These are phyloP conservation scores for Chlorella sp. DNA, from an alignment of 139 green algal species.

Conservation along the genomic window DNA sequence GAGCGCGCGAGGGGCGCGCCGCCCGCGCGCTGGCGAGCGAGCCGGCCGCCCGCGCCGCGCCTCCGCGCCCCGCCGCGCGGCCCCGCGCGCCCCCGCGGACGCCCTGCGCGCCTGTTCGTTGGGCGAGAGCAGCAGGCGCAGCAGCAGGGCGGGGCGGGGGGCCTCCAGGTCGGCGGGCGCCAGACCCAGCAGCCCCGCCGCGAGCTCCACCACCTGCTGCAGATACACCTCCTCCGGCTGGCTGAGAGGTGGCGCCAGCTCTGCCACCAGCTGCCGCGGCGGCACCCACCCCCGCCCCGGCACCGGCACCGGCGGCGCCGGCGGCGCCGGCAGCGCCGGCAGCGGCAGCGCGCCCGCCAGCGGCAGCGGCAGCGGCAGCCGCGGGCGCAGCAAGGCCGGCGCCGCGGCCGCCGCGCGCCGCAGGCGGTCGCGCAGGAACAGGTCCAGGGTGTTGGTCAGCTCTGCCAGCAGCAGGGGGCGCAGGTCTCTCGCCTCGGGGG, in stretches of 20 bases:
- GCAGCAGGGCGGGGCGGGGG: slow-evolving; percentile 35
- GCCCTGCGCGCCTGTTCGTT: slow-evolving; percentile 42
- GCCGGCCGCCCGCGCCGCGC: no score
- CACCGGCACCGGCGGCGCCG: slow-evolving; percentile 58
- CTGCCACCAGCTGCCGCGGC: slow-evolving; percentile 47
- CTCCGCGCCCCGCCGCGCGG: no score
- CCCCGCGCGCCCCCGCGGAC: neutral
- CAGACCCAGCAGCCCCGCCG: slow-evolving; percentile 38
- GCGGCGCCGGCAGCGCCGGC: slow-evolving; percentile 41
- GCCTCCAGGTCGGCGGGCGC: slow-evolving; percentile 47
- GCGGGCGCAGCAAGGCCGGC: slow-evolving; percentile 42
- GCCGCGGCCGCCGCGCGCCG: slow-evolving; percentile 36
- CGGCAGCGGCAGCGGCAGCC: slow-evolving; percentile 58
- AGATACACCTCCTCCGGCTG: slow-evolving; percentile 67
- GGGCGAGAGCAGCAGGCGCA: slow-evolving; percentile 50
- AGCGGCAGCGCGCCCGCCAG: slow-evolving; percentile 24
- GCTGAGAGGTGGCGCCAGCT: slow-evolving; percentile 59
- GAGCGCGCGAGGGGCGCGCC: no score
- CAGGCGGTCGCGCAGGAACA: slow-evolving; percentile 62
- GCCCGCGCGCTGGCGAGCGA: no score
- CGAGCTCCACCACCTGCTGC: slow-evolving; percentile 49
- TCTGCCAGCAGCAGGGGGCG: slow-evolving; percentile 66
- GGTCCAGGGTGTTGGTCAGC: slow-evolving; percentile 57
- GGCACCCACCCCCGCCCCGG: slow-evolving; percentile 56
- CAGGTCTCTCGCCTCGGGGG: slow-evolving; percentile 64